phyloP scores from a whole-genome alignment of 192 early-diverging fungal genomes.

The Coemansia sp. region DNA sequence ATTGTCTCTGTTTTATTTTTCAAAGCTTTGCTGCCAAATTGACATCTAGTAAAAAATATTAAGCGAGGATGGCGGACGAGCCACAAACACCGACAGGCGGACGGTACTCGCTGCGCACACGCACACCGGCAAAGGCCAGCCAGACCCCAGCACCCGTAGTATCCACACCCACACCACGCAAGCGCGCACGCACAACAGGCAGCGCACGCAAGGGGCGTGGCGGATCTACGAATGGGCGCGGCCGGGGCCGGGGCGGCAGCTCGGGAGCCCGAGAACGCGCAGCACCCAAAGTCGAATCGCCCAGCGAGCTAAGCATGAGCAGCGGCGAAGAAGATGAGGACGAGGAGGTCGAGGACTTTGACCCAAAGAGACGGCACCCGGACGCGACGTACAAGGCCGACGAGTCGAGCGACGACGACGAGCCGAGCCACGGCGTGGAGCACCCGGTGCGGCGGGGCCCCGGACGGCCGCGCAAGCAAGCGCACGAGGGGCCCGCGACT shows the following conservation, averaged over 20 bases:
- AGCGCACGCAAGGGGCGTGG: not conserved
- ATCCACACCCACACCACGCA: constrained; percentile 16
- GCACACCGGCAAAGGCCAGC: constrained; percentile 18
- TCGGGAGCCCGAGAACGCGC: not conserved
- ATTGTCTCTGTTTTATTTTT: too few relatives aligned
- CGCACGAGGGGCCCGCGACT: not conserved
- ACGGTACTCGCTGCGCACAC: constrained; percentile 39
- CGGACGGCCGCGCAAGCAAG: constrained; percentile 29
- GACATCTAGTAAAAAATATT: too few relatives aligned
- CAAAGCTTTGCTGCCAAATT: too few relatives aligned
- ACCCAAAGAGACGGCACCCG: not conserved
- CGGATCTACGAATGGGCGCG: not conserved
- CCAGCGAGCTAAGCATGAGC: not conserved
- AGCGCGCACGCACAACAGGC: constrained; percentile 13
- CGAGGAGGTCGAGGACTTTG: constrained; percentile 4
- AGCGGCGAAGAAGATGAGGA: not conserved
- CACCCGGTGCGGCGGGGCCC: constrained; percentile 14
- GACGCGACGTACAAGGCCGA: not conserved
- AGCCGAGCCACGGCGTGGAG: constrained; percentile 10
- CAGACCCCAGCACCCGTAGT: not conserved
- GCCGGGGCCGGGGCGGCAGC: not conserved
- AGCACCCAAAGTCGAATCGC: not conserved
- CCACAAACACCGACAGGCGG: constrained; percentile 10
- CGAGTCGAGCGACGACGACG: not conserved
- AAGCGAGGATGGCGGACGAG: constrained; percentile 9